A percentile compares a stretch with the other conserved stretches of the same genome.
phyloP scores from a whole-genome alignment of 2,329 filamentous ascomycete species.

The Colletotrichum cuscutae region DNA sequence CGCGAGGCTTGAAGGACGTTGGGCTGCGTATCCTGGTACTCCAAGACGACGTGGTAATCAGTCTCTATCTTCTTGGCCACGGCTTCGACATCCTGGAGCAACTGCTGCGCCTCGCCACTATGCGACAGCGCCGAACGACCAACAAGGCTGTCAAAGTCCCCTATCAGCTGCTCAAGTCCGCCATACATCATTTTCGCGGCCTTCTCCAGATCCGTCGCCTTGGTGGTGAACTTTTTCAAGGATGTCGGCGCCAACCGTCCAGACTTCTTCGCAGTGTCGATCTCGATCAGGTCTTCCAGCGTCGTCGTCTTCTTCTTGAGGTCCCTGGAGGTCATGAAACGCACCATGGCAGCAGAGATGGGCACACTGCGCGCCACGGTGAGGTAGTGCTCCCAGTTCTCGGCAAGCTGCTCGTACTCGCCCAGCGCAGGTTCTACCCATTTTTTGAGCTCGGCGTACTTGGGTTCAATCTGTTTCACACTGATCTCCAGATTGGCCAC shows the following conservation, averaged over 20 bases:
- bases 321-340: conserved; percentile 67
- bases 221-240: conserved; percentile 68
- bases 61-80: conserved; percentile 87
- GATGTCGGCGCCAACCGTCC: conserved; percentile 71
- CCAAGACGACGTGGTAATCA: conserved; percentile 82
- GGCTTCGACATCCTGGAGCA: conserved; percentile 87
- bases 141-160: conserved; percentile 70
- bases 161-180: conserved; percentile 70
- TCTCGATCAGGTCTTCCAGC: conserved; percentile 80
- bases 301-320: conserved; percentile 62
- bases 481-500: conserved; percentile 85
- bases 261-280: conserved; percentile 77
- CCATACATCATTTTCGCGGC: conserved; percentile 68
- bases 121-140: conserved; percentile 66
- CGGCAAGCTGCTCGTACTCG: conserved; percentile 73
- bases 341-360: conserved; percentile 73
- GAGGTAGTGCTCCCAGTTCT: conserved; percentile 76
- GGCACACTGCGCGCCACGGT: conserved; percentile 71
- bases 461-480: conserved; percentile 76
- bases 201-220: conserved; percentile 70
- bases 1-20: conserved; percentile 72
- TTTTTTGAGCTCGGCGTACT: conserved; percentile 75
- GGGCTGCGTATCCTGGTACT: conserved; percentile 71
- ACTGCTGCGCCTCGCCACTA: conserved; percentile 70
- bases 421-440: conserved; percentile 76